Base-by-base conservation (phyloP, 2,329 filamentous ascomycete species). In the Hypocreales sp. region DNA sequence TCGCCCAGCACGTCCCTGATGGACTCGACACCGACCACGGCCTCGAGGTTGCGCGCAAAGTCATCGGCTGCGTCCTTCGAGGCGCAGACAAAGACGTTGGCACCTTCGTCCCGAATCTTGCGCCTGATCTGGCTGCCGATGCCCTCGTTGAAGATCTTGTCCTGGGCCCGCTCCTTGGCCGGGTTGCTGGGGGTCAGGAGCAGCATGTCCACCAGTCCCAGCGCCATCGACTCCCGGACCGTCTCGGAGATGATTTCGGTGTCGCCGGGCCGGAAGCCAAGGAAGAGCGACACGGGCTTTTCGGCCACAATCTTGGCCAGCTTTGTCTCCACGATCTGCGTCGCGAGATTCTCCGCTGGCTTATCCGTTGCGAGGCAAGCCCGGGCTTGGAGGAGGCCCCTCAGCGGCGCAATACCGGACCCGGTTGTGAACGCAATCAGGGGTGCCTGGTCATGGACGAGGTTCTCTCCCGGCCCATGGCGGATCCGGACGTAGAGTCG, bases 391-490 rank as follows among this genome's bases (percentile, higher is more conserved):
- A 29, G n/a, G 3, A 29, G 22, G 4, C 27, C 27, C 15, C 27
- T 8, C 15, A 29, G 10, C 4, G 27, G 27, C 10, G 27, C 27
- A n/a, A 29, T 29, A 14, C 27, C 27, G 5, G 27, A 29, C 4
- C 27, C 27, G n/a, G 23, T 29, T 9, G 27, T 29, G 7, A 29
- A 29, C 22, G 27, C 27, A 21, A 29, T 25, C 7, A 29, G 27
- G 3, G 27, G 27, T 11, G 13, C 24, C 7, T 25, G 7, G 11
- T 29, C 27, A 9, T 25, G 25, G 14, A 29, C 18, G 6, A 29
- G 18, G 11, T 25, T 18, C 5, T 16, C 22, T 5, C 23, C 27
- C 4, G 27, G 27, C 2, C 27, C 27, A 10, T 29, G 22, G n/a
- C 27, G 27, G 8, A 29, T 25, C 18, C 27, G 17, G 11, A 29